Percentiles rank a stretch among this genome's conserved stretches.
These are phyloP conservation scores for Colletotrichum sp. DNA, from an alignment of 2,329 filamentous ascomycete genomes.

Conservation along the genomic window DNA sequence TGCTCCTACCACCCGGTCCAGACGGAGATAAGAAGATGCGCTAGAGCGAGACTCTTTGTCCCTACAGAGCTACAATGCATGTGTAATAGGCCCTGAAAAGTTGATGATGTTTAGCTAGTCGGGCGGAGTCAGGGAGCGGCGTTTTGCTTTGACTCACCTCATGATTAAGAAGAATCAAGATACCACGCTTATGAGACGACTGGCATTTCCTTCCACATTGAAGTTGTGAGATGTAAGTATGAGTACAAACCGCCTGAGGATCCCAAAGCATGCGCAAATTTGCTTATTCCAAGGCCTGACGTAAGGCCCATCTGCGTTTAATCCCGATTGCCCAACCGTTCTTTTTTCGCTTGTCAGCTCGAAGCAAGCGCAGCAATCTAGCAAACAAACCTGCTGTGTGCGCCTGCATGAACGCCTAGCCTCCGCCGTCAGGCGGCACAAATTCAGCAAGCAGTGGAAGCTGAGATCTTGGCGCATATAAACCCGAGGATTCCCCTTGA, in stretches of 20 bases:
- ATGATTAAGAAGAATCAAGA: neutral
- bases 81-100: neutral
- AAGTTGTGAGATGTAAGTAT: neutral
- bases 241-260: neutral
- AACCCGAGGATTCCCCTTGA: neutral
- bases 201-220: neutral
- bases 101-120: neutral
- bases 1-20: constrained; percentile 37
- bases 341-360: neutral
- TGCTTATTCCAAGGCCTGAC: neutral
- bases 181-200: neutral
- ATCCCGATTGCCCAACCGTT: neutral
- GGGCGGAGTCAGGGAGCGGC: neutral
- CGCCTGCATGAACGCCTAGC: neutral
- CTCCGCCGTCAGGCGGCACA: neutral
- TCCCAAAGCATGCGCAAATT: neutral
- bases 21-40: constrained; percentile 6
- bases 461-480: neutral
- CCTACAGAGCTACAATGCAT: neutral
- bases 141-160: neutral
- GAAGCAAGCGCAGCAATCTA: neutral
- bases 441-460: neutral
- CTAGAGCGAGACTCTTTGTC: neutral
- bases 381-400: neutral
- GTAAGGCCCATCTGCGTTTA: neutral